Conservation (phyloP, 768 basidiomycete species). For the Mycena metata region DNA sequence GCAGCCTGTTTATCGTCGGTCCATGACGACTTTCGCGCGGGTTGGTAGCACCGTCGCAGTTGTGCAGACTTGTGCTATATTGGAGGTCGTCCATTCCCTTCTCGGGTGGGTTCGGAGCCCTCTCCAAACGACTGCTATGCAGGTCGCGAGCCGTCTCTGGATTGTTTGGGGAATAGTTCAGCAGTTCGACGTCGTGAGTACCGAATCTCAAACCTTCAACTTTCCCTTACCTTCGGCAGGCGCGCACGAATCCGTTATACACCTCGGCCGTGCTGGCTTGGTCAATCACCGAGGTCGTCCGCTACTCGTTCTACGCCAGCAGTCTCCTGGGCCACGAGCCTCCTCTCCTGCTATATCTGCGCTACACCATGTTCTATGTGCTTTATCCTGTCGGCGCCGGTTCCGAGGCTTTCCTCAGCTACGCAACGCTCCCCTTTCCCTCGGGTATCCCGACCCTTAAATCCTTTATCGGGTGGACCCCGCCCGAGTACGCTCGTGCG, state of each 20-base stretch:
- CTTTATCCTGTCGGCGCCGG: conserved; percentile 95
- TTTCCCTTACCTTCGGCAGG: conserved; percentile 50
- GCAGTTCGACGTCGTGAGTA: conserved; percentile 70
- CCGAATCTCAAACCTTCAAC: neutral
- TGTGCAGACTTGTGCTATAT: conserved; percentile 86
- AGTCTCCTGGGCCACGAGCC: conserved; percentile 70
- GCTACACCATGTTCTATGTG: conserved; percentile 94
- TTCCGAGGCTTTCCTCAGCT: conserved; percentile 90
- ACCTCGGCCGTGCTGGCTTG: conserved; percentile 94
- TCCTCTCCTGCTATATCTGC: conserved; percentile 71
- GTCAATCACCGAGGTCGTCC: conserved; percentile 91
- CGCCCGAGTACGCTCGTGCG: conserved; percentile 69
- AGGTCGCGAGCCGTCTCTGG: conserved; percentile 86
- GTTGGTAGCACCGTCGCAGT: conserved; percentile 73
- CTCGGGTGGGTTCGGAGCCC: conserved; percentile 86
- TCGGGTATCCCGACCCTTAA: conserved; percentile 59
- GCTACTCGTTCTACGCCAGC: conserved; percentile 89
- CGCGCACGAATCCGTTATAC: conserved; percentile 83
- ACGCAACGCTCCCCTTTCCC: conserved; percentile 75
- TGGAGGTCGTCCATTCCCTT: conserved; percentile 88
- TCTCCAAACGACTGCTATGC: conserved; percentile 78
- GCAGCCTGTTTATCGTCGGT: conserved; percentile 61
- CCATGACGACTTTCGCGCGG: conserved; percentile 70
- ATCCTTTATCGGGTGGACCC: conserved; percentile 63
- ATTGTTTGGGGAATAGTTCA: conserved; percentile 89